Base-by-base conservation (phyloP, 768 basidiomycete species). In the Rhodotorula graminis region DNA sequence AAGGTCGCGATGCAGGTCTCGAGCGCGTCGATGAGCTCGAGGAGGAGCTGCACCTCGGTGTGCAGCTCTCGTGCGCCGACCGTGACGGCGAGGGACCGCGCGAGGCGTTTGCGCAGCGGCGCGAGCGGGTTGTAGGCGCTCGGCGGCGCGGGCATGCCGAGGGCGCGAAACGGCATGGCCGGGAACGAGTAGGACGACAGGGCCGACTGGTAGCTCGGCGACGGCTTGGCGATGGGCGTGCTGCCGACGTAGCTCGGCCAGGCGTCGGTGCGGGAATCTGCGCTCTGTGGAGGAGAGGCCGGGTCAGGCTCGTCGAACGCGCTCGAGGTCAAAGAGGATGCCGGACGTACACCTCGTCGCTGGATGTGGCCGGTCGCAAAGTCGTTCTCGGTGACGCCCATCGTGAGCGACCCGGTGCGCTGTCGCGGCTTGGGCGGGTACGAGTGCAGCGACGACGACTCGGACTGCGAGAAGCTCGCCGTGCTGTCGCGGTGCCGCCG, bases 1-100 rank as follows among this genome's bases (percentile, higher is more conserved):
- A 69, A 66, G n/a, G 57, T 49, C 11, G 72, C 58, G 29, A 76
- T 67, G 55, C 68, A 72, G 62, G 67, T 46, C 37, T 76, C 74
- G 37, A 76, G 65, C 2, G 74, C 74, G 44, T 76, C 74, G 62
- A 76, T 33, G 47, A 76, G 69, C 55, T 76, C 74, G 65, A 76
- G 58, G 9, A 76, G 21, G 9, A 76, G 67, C 65, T 76, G 74
- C 0, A 72, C 62, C 47, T 76, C 74, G n/a, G 71, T 61, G 27
- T 58, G 56, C 1, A 71, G 44, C 7, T 56, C 42, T 3, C 62
- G 57, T 1, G 31, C 29, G 2, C 50, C n/a, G 23, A 10, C 29
- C 3, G 63, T 47, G 16, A 49, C 52, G 3, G 71, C 66, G 46
- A 76, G 61, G 0, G 74, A 64, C 18, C 74, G 71, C 5, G 65